Conservation (phyloP, 2,329 filamentous ascomycete genomes). For the Fusarium mangiferae region DNA sequence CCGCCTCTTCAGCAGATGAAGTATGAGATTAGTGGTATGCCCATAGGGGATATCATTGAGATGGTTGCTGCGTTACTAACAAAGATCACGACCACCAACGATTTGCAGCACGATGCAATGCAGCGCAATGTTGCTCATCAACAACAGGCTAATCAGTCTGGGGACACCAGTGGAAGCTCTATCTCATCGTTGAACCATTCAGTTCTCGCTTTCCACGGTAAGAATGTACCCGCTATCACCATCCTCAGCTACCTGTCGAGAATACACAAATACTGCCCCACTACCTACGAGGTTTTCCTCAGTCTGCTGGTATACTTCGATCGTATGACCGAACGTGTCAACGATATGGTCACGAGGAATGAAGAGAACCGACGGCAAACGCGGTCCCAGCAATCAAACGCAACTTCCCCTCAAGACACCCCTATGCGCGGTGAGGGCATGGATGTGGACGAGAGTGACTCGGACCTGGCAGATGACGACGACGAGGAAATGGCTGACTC, state of each 20-base stretch:
- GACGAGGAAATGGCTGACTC: slow-evolving; percentile 51
- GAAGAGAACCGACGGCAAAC: slow-evolving; percentile 60
- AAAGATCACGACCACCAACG: slow-evolving; percentile 97
- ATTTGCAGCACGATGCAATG: slow-evolving; percentile 89
- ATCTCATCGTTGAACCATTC: slow-evolving; percentile 68
- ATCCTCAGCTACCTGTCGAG: slow-evolving; percentile 95
- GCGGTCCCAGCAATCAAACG: slow-evolving; percentile 16
- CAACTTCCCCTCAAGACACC: slow-evolving; percentile 41
- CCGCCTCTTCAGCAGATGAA: slow-evolving; percentile 66
- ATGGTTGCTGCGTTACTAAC: slow-evolving; percentile 97
- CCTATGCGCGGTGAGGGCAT: slow-evolving; percentile 44
- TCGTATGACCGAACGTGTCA: slow-evolving; percentile 96
- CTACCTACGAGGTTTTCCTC: slow-evolving; percentile 97
- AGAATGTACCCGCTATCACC: slow-evolving; percentile 96
- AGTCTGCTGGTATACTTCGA: slow-evolving; percentile 98
- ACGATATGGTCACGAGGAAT: slow-evolving; percentile 78
- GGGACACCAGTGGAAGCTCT: slow-evolving; percentile 62
- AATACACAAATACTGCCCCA: slow-evolving; percentile 99
- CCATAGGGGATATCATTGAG: slow-evolving; percentile 95
- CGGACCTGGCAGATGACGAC: slow-evolving; percentile 61
- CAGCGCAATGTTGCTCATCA: slow-evolving; percentile 75
- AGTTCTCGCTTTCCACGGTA: slow-evolving; percentile 95
- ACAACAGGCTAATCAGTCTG: slow-evolving; percentile 62
- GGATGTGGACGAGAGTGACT: slow-evolving; percentile 58
- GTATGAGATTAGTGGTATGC: slow-evolving; percentile 98